phyloP scores from a whole-genome alignment of 768 basidiomycete genomes.

The Pholiota conissans region DNA sequence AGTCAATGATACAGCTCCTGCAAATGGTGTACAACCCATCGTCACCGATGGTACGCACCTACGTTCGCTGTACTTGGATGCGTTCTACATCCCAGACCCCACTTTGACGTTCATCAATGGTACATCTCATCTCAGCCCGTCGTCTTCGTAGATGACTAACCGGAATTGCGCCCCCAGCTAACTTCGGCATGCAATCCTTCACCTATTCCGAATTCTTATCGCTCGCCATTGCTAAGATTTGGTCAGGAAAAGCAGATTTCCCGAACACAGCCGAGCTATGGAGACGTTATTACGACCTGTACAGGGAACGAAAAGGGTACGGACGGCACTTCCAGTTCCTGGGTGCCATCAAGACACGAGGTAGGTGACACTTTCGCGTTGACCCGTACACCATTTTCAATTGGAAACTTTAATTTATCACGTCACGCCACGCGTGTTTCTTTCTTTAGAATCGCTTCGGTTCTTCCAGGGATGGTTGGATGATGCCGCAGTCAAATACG shows the following conservation, averaged over 20 bases:
- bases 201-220: slow-evolving; percentile 36
- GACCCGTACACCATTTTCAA: background rate
- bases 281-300: slow-evolving; percentile 29
- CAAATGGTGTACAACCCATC: slow-evolving; percentile 27
- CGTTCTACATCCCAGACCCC: slow-evolving; percentile 45
- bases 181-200: slow-evolving; percentile 40
- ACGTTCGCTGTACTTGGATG: slow-evolving; percentile 38
- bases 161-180: slow-evolving; percentile 23
- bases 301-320: slow-evolving; percentile 33
- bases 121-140: slow-evolving; percentile 12
- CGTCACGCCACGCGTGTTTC: background rate
- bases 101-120: slow-evolving; percentile 40
- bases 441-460: slow-evolving; percentile 28
- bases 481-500: slow-evolving; percentile 36
- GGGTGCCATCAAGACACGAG: slow-evolving; percentile 26
- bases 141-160: background rate
- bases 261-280: slow-evolving; percentile 32
- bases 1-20: slow-evolving; percentile 21
- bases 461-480: slow-evolving; percentile 42
- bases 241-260: slow-evolving; percentile 35
- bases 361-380: slow-evolving; percentile 14
- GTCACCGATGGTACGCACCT: slow-evolving; percentile 41
- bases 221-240: slow-evolving; percentile 37
- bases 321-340: slow-evolving; percentile 37
- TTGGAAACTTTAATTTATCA: background rate